Percentiles rank a stretch among this genome's conserved stretches.
Conservation (phyloP, 164 flowering plant genomes). For the Kalanchoe fedtschenkoi region DNA sequence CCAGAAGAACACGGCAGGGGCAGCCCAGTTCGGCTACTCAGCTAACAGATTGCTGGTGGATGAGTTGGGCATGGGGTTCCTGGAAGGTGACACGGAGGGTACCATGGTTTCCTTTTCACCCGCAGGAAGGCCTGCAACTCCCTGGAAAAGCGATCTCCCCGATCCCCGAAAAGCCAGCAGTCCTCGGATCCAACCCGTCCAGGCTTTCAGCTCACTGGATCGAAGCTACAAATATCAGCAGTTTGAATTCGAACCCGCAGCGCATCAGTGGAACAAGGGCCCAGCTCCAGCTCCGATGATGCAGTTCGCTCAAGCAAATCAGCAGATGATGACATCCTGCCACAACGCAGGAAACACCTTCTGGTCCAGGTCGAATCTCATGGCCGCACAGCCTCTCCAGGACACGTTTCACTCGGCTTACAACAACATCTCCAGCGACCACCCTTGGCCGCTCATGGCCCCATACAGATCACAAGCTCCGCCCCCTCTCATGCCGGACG, state of each 20-base stretch:
- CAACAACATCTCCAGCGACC: background rate
- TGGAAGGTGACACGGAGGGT: constrained; percentile 9
- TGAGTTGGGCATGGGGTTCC: background rate
- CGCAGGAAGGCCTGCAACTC: background rate
- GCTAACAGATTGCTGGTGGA: background rate
- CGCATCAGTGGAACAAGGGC: constrained; percentile 2
- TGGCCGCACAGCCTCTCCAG: background rate
- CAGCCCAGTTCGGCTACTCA: constrained; percentile 2
- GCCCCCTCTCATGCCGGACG: background rate
- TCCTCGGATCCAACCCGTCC: constrained; percentile 6
- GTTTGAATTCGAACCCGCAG: background rate
- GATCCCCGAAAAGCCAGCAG: background rate
- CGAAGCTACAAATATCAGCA: background rate
- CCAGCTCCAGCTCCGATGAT: constrained; percentile 1
- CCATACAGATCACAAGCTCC: background rate
- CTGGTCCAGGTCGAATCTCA: background rate
- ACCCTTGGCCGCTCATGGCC: background rate
- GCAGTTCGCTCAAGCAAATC: constrained; percentile 3
- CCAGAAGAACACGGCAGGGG: constrained; percentile 1
- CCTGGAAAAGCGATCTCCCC: constrained; percentile 3
- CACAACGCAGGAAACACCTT: background rate
- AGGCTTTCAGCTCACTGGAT: constrained; percentile 5
- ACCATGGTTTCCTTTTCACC: constrained; percentile 10
- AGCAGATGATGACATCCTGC: background rate
- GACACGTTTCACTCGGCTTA: background rate